Percentiles rank a stretch among this genome's conserved stretches.
Evolutionary conservation across 345 rosid species (phyloP).

Genomic region (Acer campestre): DNA sequence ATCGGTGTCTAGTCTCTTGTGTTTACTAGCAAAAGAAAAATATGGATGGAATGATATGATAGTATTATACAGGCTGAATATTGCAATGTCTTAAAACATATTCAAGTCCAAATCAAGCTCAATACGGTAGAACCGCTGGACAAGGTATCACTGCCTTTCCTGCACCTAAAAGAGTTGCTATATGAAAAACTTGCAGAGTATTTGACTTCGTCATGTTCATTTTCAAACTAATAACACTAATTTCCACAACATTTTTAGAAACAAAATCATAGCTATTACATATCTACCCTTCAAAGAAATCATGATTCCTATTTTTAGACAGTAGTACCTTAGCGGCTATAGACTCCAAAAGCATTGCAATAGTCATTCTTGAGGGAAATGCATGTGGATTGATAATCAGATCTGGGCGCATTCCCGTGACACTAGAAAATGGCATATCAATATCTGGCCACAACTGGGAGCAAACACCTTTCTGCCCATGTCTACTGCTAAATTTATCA

Average conservation of each 20-base stretch:
- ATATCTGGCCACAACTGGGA: constrained; percentile 96
- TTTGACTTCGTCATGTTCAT: not conserved
- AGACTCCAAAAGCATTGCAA: constrained; percentile 97
- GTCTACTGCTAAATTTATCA: constrained; percentile 98
- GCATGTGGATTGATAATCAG: constrained; percentile 98
- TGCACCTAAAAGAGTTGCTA: not conserved
- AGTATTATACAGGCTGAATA: not conserved
- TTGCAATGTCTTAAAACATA: not conserved
- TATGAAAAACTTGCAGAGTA: not conserved
- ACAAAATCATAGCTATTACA: not conserved
- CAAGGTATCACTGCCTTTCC: not conserved
- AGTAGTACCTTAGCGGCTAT: constrained; percentile 88
- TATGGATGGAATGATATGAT: too few species aligned
- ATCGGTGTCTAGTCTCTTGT: too few species aligned
- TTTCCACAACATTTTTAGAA: not conserved
- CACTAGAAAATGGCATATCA: constrained; percentile 97
- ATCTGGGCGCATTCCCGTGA: constrained; percentile 98
- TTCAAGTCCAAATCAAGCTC: not conserved
- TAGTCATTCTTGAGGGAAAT: constrained; percentile 98
- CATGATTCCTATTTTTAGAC: not conserved
- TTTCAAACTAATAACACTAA: not conserved
- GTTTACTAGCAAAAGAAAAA: too few species aligned
- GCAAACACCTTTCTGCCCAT: constrained; percentile 99
- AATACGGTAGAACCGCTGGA: not conserved
- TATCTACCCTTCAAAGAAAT: constrained; percentile 6